These are phyloP conservation scores for Trichothecium sympodiale DNA, from an alignment of 2,329 filamentous ascomycete species.

Conservation along the genomic window DNA sequence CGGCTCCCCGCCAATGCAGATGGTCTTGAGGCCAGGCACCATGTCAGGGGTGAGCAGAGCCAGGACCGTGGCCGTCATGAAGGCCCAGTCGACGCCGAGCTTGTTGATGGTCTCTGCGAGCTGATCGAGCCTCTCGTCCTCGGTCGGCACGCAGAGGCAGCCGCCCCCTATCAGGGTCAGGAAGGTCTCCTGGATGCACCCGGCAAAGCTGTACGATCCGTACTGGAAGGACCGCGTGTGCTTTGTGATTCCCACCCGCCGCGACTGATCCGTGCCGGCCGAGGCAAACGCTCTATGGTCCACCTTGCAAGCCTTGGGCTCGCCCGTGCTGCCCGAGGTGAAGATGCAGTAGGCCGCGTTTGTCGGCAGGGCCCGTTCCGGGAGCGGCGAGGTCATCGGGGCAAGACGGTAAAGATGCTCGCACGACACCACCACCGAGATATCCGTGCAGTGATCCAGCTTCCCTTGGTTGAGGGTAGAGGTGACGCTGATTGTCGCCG, in stretches of 20 bases:
- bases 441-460: background rate
- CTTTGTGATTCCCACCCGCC: background rate
- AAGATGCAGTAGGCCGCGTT: constrained; percentile 9
- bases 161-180: constrained; percentile 6
- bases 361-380: background rate
- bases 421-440: background rate
- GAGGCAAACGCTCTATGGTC: constrained; percentile 1
- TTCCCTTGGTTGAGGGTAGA: background rate
- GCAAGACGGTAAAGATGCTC: background rate
- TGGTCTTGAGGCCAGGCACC: constrained; percentile 3
- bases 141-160: constrained; percentile 11
- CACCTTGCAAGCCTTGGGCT: constrained; percentile 32
- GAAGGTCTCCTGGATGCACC: constrained; percentile 5
- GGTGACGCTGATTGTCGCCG: background rate
- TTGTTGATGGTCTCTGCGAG: constrained; percentile 4
- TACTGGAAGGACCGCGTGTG: constrained; percentile 8
- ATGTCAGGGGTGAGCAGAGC: constrained; percentile 6
- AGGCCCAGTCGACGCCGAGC: constrained; percentile 1
- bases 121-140: constrained; percentile 7
- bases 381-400: background rate
- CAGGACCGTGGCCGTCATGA: constrained; percentile 7
- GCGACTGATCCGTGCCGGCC: constrained; percentile 2
- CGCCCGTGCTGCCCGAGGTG: constrained; percentile 13
- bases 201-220: constrained; percentile 11
- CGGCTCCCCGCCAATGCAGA: constrained; percentile 9